phyloP scores from a whole-genome alignment of 1,284 basidiomycete species.

The Fistulina hepatica region DNA sequence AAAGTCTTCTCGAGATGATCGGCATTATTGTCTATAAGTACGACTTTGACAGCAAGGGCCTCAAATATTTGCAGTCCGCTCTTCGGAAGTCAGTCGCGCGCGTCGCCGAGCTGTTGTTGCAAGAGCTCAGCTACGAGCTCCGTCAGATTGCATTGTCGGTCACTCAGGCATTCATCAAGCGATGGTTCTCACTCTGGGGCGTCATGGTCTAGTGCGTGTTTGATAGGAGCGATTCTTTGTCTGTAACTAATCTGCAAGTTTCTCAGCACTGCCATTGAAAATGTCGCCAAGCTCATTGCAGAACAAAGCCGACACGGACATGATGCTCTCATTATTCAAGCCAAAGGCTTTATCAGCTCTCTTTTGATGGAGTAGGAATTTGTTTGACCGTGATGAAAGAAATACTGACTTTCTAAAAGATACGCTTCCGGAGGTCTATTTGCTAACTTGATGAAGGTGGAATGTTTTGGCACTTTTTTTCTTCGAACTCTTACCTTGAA shows the following conservation, averaged over 20 bases:
- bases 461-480: constrained; percentile 4
- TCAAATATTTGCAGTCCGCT: constrained; percentile 40
- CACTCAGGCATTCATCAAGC: constrained; percentile 49
- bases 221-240: constrained; percentile 1
- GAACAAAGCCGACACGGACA: constrained; percentile 39
- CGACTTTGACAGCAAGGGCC: constrained; percentile 43
- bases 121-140: constrained; percentile 50
- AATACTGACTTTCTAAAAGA: constrained; percentile 21
- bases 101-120: constrained; percentile 38
- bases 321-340: constrained; percentile 47
- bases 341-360: constrained; percentile 39
- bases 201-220: constrained; percentile 40
- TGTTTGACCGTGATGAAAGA: constrained; percentile 7
- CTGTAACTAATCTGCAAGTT: constrained; percentile 1
- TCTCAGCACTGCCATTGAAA: constrained; percentile 34
- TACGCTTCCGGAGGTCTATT: constrained; percentile 47
- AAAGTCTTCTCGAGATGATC: constrained; percentile 49
- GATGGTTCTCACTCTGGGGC: constrained; percentile 42
- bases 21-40: constrained; percentile 59
- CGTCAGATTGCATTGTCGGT: constrained; percentile 50
- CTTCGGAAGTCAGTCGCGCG: constrained; percentile 42
- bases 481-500: constrained; percentile 1
- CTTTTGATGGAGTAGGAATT: constrained; percentile 33
- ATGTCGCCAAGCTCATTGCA: constrained; percentile 35
- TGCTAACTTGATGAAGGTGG: constrained; percentile 44